Evolutionary conservation across 768 basidiomycete genomes (phyloP), one percentile per base, ranked within the genome.

Genomic region (Auriscalpium microsporum): DNA sequence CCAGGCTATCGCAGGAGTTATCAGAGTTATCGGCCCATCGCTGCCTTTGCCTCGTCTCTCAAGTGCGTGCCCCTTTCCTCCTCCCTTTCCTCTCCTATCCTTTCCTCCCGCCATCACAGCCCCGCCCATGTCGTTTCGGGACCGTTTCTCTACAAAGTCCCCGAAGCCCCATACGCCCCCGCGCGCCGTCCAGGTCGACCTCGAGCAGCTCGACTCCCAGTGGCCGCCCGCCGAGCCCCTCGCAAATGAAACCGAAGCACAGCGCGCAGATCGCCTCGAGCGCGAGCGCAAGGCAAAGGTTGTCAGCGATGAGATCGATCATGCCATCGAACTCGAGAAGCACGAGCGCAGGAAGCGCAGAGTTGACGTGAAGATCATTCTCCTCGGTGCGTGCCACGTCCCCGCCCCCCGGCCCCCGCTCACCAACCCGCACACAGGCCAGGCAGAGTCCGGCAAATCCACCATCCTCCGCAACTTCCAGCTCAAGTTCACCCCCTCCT

Each of bases 401-500:
- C 37, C 47, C 47, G 38, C 46, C 17, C 19, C 34, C n/a, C 37
- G 44, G n/a, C n/a, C 44, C 19, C 23, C 11, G 17, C 28, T 14
- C 49, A 44, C 54, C 21, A 21, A 19, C 23, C 45, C 35, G 11
- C 40, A 28, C 23, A 28, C 56, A 84, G 82, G 83, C 48, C 84
- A 84, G 66, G 79, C 83, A 35, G 83, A 84, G 69, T 81, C 82
- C 7, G 84, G 84, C 34, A 85, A 86, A 64, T 83, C 82, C 0
- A 84, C 84, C 0, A 73, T 83, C 33, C 67, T 86, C 45, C 84
- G 84, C 70, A 83, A 83, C 64, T 82, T 84, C 59, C 81, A 84
- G 62, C 72, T 84, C 34, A 72, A 77, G 46, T 83, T 81, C 57
- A 75, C 81, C 8, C 83, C 84, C 0, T 75, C 76, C 56, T 75